Percentiles rank a stretch among this genome's conserved stretches.
Evolutionary conservation across 2,329 filamentous ascomycete genomes (phyloP).

Genomic region (Spiromastix sp.): DNA sequence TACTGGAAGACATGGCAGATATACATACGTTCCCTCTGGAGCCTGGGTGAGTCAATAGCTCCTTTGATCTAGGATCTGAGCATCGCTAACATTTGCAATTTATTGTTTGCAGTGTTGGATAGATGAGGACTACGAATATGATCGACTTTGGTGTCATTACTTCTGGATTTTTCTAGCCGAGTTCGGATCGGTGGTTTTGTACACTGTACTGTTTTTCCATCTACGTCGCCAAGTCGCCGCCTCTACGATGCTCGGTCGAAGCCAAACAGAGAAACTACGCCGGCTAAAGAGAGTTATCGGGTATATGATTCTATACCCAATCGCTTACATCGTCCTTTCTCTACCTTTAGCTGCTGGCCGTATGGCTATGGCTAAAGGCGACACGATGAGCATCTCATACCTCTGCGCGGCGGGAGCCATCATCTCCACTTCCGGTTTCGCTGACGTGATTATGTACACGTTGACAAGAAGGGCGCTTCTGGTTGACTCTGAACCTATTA

Average conservation of each 20-base stretch:
- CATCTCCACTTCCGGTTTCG: conserved; percentile 49
- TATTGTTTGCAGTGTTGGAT: conserved; percentile 38
- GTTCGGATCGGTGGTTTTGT: conserved; percentile 41
- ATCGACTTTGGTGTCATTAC: conserved; percentile 43
- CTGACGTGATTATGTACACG: conserved; percentile 49
- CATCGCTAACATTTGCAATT: conserved; percentile 2
- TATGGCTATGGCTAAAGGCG: conserved; percentile 30
- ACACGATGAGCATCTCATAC: conserved; percentile 28
- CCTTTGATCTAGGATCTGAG: neutral
- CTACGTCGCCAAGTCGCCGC: conserved; percentile 35
- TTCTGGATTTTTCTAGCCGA: conserved; percentile 45
- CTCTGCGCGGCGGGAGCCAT: conserved; percentile 45
- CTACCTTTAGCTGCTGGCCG: conserved; percentile 49
- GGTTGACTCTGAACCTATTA: conserved; percentile 35
- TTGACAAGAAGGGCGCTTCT: conserved; percentile 47
- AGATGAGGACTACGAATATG: conserved; percentile 30
- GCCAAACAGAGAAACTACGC: conserved; percentile 26
- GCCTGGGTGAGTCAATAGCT: conserved; percentile 35
- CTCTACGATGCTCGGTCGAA: conserved; percentile 25
- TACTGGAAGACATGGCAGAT: conserved; percentile 29
- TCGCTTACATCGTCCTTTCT: conserved; percentile 51
- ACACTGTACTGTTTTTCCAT: conserved; percentile 39
- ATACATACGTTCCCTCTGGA: conserved; percentile 39
- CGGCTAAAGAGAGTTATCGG: conserved; percentile 33
- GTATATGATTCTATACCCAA: conserved; percentile 38